Evolutionary conservation across 2,329 filamentous ascomycete species (phyloP).

Genomic region (Hortaea werneckii): DNA sequence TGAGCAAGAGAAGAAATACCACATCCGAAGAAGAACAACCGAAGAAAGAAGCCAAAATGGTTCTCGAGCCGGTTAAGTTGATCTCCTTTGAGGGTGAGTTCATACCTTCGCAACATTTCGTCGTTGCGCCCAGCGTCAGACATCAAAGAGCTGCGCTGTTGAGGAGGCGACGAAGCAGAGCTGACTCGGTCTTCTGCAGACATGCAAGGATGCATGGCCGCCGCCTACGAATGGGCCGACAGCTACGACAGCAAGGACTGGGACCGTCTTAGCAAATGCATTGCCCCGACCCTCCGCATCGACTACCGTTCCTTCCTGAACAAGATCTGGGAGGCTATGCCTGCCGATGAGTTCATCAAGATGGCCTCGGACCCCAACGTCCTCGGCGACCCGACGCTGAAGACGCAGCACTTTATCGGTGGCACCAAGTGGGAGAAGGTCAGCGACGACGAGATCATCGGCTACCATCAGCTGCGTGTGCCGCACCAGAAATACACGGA

Average conservation of each 20-base stretch:
- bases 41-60: constrained; percentile 7
- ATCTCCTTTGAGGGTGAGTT: constrained; percentile 25
- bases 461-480: constrained; percentile 49
- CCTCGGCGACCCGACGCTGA: constrained; percentile 44
- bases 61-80: constrained; percentile 24
- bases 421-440: constrained; percentile 42
- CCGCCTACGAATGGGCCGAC: constrained; percentile 53
- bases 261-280: constrained; percentile 48
- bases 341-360: constrained; percentile 42
- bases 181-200: constrained; percentile 9
- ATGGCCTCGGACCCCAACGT: constrained; percentile 44
- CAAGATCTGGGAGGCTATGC: constrained; percentile 48
- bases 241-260: constrained; percentile 59
- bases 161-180: not conserved
- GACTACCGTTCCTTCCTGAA: constrained; percentile 55
- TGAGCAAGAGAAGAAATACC: constrained; percentile 7
- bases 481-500: constrained; percentile 48
- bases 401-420: constrained; percentile 49
- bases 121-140: too few relatives aligned
- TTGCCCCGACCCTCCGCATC: constrained; percentile 53
- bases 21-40: constrained; percentile 1
- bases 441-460: constrained; percentile 32
- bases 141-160: not conserved
- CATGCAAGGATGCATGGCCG: constrained; percentile 30
- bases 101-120: not conserved